Evolutionary conservation across 2,329 filamentous ascomycete genomes (phyloP).

Genomic region (Alternaria viburni): DNA sequence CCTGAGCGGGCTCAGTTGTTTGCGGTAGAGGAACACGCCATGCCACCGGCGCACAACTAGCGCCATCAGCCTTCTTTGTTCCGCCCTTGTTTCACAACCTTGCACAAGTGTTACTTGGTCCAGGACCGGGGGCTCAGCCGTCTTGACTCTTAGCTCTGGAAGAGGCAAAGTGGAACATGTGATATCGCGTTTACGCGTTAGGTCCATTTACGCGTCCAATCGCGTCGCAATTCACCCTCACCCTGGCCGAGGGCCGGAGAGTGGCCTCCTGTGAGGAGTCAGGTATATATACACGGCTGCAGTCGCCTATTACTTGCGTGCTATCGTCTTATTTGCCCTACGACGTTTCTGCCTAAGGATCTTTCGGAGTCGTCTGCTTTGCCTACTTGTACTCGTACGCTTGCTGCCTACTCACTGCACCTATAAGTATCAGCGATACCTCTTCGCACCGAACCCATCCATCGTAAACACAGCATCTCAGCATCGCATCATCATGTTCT

Average conservation of each 20-base stretch:
- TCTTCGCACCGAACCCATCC: slow-evolving; percentile 18
- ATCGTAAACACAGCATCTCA: neutral
- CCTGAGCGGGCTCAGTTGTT: slow-evolving; percentile 8
- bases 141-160: slow-evolving; percentile 35
- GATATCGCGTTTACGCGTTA: slow-evolving; percentile 47
- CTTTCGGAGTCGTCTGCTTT: slow-evolving; percentile 24
- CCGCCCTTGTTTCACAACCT: slow-evolving; percentile 39
- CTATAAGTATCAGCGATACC: slow-evolving; percentile 38
- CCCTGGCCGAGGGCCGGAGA: slow-evolving; percentile 36
- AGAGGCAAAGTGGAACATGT: slow-evolving; percentile 38
- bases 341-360: slow-evolving; percentile 42
- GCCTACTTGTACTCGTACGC: slow-evolving; percentile 30
- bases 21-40: slow-evolving; percentile 11
- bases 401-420: slow-evolving; percentile 38
- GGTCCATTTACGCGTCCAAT: slow-evolving; percentile 43
- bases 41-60: slow-evolving; percentile 8
- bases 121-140: slow-evolving; percentile 27
- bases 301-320: slow-evolving; percentile 32
- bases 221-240: slow-evolving; percentile 34
- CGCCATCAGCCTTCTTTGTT: slow-evolving; percentile 31
- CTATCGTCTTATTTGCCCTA: slow-evolving; percentile 32
- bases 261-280: slow-evolving; percentile 38
- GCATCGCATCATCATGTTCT: slow-evolving; percentile 43
- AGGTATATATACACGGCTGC: slow-evolving; percentile 44
- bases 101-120: slow-evolving; percentile 33